phyloP scores from a whole-genome alignment of 2,329 filamentous ascomycete species.

The Neofusicoccum sp. region DNA sequence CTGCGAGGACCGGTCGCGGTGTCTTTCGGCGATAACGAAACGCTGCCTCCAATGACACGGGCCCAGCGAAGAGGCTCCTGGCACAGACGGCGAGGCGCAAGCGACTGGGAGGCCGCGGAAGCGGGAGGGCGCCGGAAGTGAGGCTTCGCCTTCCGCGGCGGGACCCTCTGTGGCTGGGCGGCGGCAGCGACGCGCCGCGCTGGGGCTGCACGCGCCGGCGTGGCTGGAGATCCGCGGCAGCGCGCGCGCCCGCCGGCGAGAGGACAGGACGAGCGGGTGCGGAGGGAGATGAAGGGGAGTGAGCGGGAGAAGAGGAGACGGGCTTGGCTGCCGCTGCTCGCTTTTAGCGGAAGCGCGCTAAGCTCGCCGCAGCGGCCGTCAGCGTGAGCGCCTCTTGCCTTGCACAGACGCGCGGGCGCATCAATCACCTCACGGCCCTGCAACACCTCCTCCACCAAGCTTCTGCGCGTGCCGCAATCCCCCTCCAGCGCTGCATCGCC shows the following conservation, averaged over 20 bases:
- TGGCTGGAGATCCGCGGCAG: not conserved
- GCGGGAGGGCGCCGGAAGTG: slow-evolving; percentile 10
- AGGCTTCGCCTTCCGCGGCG: not conserved
- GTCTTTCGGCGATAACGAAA: not conserved
- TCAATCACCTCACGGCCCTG: not conserved
- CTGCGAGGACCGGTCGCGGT: not conserved
- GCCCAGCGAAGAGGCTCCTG: not conserved
- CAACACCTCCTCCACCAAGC: slow-evolving; percentile 2
- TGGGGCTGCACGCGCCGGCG: not conserved
- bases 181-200: not conserved
- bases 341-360: slow-evolving; percentile 2
- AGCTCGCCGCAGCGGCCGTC: not conserved
- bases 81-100: not conserved
- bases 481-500: not conserved
- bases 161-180: not conserved
- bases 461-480: not conserved
- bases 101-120: slow-evolving; percentile 5
- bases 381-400: not conserved
- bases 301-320: slow-evolving; percentile 2
- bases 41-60: not conserved
- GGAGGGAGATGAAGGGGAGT: not conserved
- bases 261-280: not conserved
- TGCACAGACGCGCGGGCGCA: not conserved
- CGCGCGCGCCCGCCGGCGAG: not conserved
- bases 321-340: not conserved